phyloP scores from a whole-genome alignment of 805 yeast genomes.

The Metschnikowia lunata region DNA sequence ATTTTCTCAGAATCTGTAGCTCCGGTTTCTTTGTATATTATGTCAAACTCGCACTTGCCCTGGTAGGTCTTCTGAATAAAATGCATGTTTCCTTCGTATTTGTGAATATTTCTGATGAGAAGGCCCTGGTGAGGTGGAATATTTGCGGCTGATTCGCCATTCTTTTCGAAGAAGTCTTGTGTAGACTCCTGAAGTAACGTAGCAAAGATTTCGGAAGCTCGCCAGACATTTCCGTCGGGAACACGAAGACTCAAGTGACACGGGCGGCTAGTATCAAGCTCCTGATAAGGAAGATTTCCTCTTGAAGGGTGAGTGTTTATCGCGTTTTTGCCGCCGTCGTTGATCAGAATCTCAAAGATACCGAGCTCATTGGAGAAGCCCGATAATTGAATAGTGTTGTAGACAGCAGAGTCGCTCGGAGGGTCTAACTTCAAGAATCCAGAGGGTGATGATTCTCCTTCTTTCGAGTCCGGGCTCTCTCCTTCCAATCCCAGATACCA shows the following conservation, averaged over 20 bases:
- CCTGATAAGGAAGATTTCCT: slow-evolving; percentile 27
- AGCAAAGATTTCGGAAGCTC: slow-evolving; percentile 69
- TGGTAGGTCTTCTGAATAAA: slow-evolving; percentile 69
- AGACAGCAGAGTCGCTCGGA: slow-evolving; percentile 23
- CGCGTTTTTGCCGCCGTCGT: slow-evolving; percentile 44
- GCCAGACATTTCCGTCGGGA: slow-evolving; percentile 73
- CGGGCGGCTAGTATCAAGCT: slow-evolving; percentile 53
- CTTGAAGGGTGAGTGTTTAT: slow-evolving; percentile 39
- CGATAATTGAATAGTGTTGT: slow-evolving; percentile 39
- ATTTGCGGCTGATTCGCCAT: slow-evolving; percentile 16
- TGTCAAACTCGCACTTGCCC: slow-evolving; percentile 72
- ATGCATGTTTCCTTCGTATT: slow-evolving; percentile 73
- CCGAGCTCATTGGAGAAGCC: slow-evolving; percentile 62
- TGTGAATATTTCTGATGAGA: slow-evolving; percentile 53
- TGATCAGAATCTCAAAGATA: slow-evolving; percentile 55
- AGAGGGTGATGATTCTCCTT: slow-evolving; percentile 11
- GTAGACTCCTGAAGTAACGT: slow-evolving; percentile 68
- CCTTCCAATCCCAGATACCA: slow-evolving; percentile 74
- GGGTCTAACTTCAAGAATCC: slow-evolving; percentile 27
- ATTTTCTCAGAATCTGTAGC: slow-evolving; percentile 38
- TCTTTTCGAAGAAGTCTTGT: slow-evolving; percentile 35
- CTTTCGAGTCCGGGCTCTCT: slow-evolving; percentile 20
- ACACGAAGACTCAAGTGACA: slow-evolving; percentile 67
- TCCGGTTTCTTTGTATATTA: slow-evolving; percentile 50
- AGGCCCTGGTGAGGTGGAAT: slow-evolving; percentile 49